These are phyloP conservation scores for Candida gorgasii DNA, from an alignment of 805 yeast genomes.

Conservation along the genomic window DNA sequence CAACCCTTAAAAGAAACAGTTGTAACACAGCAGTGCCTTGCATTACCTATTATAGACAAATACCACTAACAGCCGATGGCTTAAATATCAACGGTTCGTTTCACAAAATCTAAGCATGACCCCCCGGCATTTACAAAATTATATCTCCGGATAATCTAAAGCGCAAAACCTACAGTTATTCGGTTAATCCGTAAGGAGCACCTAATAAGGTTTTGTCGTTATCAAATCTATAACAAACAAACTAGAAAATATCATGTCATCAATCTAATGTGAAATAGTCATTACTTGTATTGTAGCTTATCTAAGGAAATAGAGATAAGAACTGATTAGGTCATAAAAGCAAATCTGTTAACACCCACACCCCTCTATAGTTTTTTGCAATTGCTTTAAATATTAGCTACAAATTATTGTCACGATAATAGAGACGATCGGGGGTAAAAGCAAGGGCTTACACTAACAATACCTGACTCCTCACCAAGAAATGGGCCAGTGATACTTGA, in stretches of 20 bases:
- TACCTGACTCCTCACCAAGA: not conserved
- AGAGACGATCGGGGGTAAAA: not conserved
- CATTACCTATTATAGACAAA: too few species aligned
- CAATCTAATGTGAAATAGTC: not conserved
- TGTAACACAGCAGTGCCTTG: too few species aligned
- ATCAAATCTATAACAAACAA: too few species aligned
- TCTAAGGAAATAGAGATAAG: too few species aligned
- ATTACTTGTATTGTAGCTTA: not conserved
- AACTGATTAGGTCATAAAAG: too few species aligned
- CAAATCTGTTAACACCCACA: not conserved
- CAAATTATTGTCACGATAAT: not conserved
- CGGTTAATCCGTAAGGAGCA: conserved; percentile 1
- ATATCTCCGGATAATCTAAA: conserved; percentile 2
- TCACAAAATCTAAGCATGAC: too few species aligned
- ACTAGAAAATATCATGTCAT: not conserved
- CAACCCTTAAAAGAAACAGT: too few species aligned
- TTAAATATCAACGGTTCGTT: too few species aligned
- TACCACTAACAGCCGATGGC: too few species aligned
- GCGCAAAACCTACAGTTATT: not conserved
- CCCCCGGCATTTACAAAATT: too few species aligned
- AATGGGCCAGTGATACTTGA: conserved; percentile 4
- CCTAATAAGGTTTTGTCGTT: not conserved
- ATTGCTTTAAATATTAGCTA: not conserved
- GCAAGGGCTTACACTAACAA: not conserved
- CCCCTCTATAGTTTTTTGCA: not conserved